These are phyloP conservation scores for Cladophialophora psammophila DNA, from an alignment of 2,329 filamentous ascomycete species.

Conservation along the genomic window DNA sequence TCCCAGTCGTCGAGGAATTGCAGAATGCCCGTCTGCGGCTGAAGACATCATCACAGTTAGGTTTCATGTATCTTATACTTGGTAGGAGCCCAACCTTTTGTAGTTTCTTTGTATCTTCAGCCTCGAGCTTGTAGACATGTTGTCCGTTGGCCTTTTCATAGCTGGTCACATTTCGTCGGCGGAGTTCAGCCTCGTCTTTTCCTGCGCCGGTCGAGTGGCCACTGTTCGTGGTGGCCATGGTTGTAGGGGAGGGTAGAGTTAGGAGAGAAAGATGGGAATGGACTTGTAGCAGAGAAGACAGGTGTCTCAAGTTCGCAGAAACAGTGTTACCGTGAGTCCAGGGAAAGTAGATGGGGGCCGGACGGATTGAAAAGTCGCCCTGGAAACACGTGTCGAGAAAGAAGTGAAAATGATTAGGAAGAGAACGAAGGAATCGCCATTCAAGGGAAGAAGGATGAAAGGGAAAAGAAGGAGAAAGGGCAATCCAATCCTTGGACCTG, in stretches of 20 bases:
- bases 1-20: conserved; percentile 64
- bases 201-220: conserved; percentile 41
- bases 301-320: conserved; percentile 12
- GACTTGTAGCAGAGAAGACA: conserved; percentile 10
- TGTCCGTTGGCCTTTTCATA: conserved; percentile 43
- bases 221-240: conserved; percentile 30
- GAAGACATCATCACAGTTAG: not conserved
- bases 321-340: conserved; percentile 23
- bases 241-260: conserved; percentile 9
- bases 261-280: not conserved
- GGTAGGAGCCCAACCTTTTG: conserved; percentile 44
- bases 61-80: not conserved
- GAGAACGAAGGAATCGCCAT: conserved; percentile 9
- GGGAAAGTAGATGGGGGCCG: conserved; percentile 16
- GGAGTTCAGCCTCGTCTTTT: conserved; percentile 47
- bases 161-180: conserved; percentile 52
- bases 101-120: conserved; percentile 47
- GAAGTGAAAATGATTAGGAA: conserved; percentile 11
- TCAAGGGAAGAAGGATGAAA: conserved; percentile 20
- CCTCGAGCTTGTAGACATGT: conserved; percentile 39
- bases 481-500: conserved; percentile 17
- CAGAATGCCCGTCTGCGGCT: conserved; percentile 48
- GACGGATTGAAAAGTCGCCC: conserved; percentile 4
- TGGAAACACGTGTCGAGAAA: conserved; percentile 11
- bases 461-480: conserved; percentile 21